Evolutionary conservation across 352 stramenopile genomes (phyloP), one percentile per base, ranked within the genome.

Genomic region (Globisporangium uncinulatum): DNA sequence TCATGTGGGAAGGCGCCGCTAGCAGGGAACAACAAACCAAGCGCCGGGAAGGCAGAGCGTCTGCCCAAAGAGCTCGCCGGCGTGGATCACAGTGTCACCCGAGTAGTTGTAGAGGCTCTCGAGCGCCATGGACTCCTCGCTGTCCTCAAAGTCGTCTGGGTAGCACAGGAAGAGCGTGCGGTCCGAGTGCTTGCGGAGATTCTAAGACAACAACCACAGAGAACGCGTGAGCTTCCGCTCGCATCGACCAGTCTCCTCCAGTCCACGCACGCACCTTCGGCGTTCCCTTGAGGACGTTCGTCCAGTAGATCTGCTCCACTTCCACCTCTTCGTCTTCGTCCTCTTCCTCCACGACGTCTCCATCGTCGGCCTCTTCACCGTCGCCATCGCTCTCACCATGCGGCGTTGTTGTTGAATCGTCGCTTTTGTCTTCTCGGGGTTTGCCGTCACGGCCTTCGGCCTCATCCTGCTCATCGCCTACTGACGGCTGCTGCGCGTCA

Each of bases 81-180:
- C 86, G 67, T 98, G 91, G 66, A 98, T 97, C 32, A 98, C 79
- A 44, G 83, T 94, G 56, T 93, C 77, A 7, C 92, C 92, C n/a
- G 73, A 73, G 66, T 94, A 98, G 61, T 97, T 86, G 54, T 92
- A 76, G 39, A 98, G 75, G 61, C 89, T 92, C 42, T 89, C 67
- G 63, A 94, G 70, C 39, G 85, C 90, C 87, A 98, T 94, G 5
- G 91, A 96, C 55, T 92, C 77, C 9, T 79, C 73, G 54, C 81
- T 90, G 56, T 91, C 77, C 54, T 94, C 84, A 51, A 91, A 92
- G 65, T 98, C 92, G 62, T 98, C 93, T 3, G 92, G 90, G 70
- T 98, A 98, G 64, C 93, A 98, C 42, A 98, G 63, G 49, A 98
- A 96, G 9, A 98, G 70, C 45, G 89, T 76, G 39, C 87, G 82